Base-by-base conservation (phyloP, 2,329 filamentous ascomycete genomes). In the Meredithiella fracta region DNA sequence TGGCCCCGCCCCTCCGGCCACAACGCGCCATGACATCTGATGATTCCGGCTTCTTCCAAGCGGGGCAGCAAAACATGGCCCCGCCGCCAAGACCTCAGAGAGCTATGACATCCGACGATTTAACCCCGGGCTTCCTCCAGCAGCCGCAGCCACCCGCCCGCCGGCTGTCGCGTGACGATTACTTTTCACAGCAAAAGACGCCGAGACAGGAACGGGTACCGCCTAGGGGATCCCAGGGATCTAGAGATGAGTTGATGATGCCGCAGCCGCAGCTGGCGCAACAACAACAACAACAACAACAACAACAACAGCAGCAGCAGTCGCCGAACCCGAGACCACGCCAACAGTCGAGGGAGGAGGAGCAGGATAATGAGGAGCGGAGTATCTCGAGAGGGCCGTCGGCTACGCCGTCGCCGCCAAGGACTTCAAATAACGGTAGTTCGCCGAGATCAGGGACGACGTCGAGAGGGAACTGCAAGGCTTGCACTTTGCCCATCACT, bases 381-480 rank as follows among this genome's bases (percentile, higher is more conserved):
- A 50, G 37, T 29, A 37, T 25, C 17, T 52, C 53, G 8, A 53
- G 53, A 26, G 53, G 55, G 14, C 31, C 42, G 17, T 55, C 57
- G 7, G 53, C 53, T 20, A 58, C 57, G 8, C 57, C 57, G 5
- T 58, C 57, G 15, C 57, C 57, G 11, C 57, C 57, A 1, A 53
- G 57, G 20, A 54, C 53, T 5, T 53, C 53, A 17, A 44, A 22
- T 23, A 47, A 38, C 49, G 17, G 59, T 60, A 23, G 34, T 26
- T 54, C 57, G 15, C 60, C 62, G 31, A 60, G 63, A 6, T 60
- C 62, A 15, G 51, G 56, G 57, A 47, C 54, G 47, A 67, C 72
- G 1, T 76, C 76, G 15, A 84, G 86, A 56, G 86, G 87, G 1
- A 80, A 79, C 60, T 98, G 92, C 71, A 86, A 88, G 64, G 86